These are phyloP conservation scores for Pythium dissimile DNA, from an alignment of 352 stramenopile species.

Conservation along the genomic window DNA sequence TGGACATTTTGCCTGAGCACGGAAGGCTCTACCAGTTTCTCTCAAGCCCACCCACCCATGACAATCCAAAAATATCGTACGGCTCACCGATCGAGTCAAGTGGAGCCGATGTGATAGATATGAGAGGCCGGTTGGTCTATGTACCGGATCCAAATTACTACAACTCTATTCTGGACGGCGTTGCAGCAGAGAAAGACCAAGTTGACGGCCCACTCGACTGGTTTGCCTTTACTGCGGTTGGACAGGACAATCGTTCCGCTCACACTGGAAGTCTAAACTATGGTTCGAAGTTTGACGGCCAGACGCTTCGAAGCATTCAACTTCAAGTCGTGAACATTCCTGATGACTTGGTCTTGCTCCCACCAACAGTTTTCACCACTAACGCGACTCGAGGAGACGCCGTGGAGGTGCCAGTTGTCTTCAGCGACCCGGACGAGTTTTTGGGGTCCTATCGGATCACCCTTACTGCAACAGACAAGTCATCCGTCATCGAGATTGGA, in stretches of 20 bases:
- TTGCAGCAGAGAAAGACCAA: background rate
- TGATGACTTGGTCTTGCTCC: constrained; percentile 42
- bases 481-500: constrained; percentile 39
- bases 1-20: constrained; percentile 37
- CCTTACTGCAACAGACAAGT: constrained; percentile 35
- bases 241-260: too few relatives aligned
- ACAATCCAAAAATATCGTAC: background rate
- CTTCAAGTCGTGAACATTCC: constrained; percentile 50
- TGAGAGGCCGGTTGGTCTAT: constrained; percentile 15
- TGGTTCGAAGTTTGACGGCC: too few relatives aligned
- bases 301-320: constrained; percentile 25
- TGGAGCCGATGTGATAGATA: background rate
- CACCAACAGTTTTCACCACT: constrained; percentile 34
- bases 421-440: constrained; percentile 50
- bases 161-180: constrained; percentile 3
- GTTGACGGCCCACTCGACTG: background rate
- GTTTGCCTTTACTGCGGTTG: too few relatives aligned
- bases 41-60: background rate
- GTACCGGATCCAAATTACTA: constrained; percentile 16
- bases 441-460: constrained; percentile 40
- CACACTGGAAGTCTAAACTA: too few relatives aligned
- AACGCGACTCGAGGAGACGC: constrained; percentile 19
- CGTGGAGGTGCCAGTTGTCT: constrained; percentile 37
- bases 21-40: constrained; percentile 53
- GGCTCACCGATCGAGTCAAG: background rate